Evolutionary conservation across 306 rosid genomes (phyloP), one percentile per base, ranked within the genome.

Genomic region (Inga laurina): DNA sequence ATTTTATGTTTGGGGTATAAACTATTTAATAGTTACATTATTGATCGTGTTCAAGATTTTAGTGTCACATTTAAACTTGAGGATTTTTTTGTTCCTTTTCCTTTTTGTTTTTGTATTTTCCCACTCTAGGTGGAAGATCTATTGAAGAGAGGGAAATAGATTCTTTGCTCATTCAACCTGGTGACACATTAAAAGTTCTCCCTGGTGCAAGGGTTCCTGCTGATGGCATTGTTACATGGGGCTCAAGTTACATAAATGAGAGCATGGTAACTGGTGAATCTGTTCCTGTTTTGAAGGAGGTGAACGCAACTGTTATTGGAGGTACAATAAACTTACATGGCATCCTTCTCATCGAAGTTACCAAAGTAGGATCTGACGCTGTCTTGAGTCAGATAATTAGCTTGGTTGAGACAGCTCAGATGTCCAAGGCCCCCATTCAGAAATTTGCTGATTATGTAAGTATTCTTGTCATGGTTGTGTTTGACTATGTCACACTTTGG

Each of bases 351-450:
- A 66, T 91, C 62, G 80, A 78, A 86, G 97, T 94, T 61, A 92
- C 95, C 15, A 94, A 84, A 89, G 93, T 94, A 54, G 98, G 98
- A 73, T 90, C 97, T 18, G 94, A 94, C 85, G 84, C 95, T 54
- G 90, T 94, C 66, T 84, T 94, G 82, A 92, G 89, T 87, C 98
- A 94, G 90, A 94, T 94, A 78, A 94, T 94, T 84, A 92, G 90
- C 87, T 88, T 94, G 90, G 98, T 94, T 78, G 98, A 94, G 94
- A 91, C 93, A 19, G 98, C 98, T 21, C 98, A 94, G 83, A 94
- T 94, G 98, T 92, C 97, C 68, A 94, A 94, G 87, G 98, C 98
- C 45, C 98, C 98, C 54, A 94, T 94, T 78, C 98, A 94, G 91
- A 94, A 94, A 88, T 94, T 94, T 91, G 98, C 98, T 46, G 98